A percentile compares a stretch with the other conserved stretches of the same genome.
Evolutionary conservation across 169 alveolate genomes (phyloP).

Genomic region (Babesia sp.): DNA sequence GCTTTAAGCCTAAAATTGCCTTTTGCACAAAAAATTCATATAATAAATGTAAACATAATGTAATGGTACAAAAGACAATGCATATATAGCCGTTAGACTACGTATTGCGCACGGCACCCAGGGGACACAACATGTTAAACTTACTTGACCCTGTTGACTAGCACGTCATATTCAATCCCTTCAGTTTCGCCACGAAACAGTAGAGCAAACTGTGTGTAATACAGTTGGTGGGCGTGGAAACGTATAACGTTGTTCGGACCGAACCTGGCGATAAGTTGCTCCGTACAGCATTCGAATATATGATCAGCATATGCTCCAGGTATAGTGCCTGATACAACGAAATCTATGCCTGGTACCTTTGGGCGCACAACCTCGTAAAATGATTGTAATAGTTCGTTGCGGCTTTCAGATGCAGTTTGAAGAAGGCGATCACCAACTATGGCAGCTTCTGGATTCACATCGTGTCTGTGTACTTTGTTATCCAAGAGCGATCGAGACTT

Average conservation of each 20-base stretch:
- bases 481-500: not conserved
- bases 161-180: not conserved
- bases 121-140: too few relatives aligned
- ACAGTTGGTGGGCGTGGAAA: conserved; percentile 2
- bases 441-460: not conserved
- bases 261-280: not conserved
- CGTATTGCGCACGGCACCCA: too few relatives aligned
- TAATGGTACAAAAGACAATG: not conserved
- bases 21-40: not conserved
- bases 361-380: conserved; percentile 2
- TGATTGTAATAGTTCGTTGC: not conserved
- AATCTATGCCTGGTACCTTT: not conserved
- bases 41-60: not conserved
- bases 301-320: not conserved
- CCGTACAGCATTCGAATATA: not conserved
- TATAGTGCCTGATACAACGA: not conserved
- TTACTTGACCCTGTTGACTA: conserved; percentile 38
- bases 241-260: conserved; percentile 7
- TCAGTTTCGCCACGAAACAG: conserved; percentile 33
- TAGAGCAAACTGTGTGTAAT: conserved; percentile 17
- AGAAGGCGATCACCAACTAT: not conserved
- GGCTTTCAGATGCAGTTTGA: not conserved
- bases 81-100: too few relatives aligned
- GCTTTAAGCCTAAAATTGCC: conserved; percentile 13
- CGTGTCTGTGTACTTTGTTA: too few relatives aligned